Base-by-base conservation (phyloP, 257 asterid genomes). In the Linderniella brevidens region DNA sequence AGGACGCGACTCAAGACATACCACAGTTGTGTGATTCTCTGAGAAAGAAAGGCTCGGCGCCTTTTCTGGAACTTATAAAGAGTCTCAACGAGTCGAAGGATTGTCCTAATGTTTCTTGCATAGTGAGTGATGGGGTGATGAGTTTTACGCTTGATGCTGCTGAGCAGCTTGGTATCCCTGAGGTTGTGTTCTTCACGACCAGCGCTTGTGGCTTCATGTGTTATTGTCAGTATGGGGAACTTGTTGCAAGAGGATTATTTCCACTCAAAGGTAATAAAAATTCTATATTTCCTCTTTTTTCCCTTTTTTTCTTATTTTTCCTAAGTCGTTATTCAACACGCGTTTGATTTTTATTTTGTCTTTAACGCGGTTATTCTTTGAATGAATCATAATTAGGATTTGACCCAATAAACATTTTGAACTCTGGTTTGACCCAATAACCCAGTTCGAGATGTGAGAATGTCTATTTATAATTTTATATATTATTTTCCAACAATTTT, bases 71-170 rank as follows among this genome's bases (percentile, higher is more conserved):
- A 17, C 86, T 80, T 15, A 14, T 80, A 5, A 52, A 60, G 49
- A 43, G 20, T 15, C 80, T 80, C 35, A 67, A 80, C 40, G 68
- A 45, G 0, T 68, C 72, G 0, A 37, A 74, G 0, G 63, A 64
- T 39, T 61, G 63, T 17, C 92, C 92, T 1, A 9, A 32, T 3
- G 86, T 75, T 4, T 60, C 49, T 13, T 79, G 92, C 56, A 73
- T 79, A 36, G 76, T 76, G 17, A 66, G 86, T 15, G 92, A 79
- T 54, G 86, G 82, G 6, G 76, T 36, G 14, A 79, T 71, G 86
- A 76, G 78, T 61, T 76, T 79, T 56, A 73, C 86, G 0, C 70
- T 79, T 10, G 68, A 71, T 18, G 86, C 86, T 9, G 77, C 92
- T 1, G 86, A 70, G 35, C 45, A 52, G 54, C 67, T 79, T 14